Evolutionary conservation across 495 filamentous ascomycete genomes (phyloP).

Genomic region (Melanomma pulvis-pyrius): DNA sequence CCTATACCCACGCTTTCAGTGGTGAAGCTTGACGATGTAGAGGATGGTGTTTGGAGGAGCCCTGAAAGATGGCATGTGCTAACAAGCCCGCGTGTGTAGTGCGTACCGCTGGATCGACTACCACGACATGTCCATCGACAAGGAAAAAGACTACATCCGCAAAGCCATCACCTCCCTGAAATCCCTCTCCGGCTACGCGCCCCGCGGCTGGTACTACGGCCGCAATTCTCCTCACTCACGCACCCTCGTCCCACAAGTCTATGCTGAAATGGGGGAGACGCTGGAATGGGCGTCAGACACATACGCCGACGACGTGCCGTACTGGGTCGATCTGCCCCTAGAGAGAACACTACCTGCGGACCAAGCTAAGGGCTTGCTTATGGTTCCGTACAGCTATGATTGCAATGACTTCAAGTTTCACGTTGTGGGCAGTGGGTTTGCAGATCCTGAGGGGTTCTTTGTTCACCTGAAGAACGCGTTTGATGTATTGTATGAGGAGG

Average conservation of each 20-base stretch:
- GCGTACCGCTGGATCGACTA: slow-evolving; percentile 49
- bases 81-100: not conserved
- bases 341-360: slow-evolving; percentile 39
- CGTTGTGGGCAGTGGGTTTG: slow-evolving; percentile 42
- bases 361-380: slow-evolving; percentile 46
- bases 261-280: slow-evolving; percentile 44
- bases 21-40: not conserved
- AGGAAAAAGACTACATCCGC: slow-evolving; percentile 49
- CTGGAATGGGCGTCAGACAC: slow-evolving; percentile 46
- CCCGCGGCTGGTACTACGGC: slow-evolving; percentile 50
- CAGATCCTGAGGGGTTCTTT: slow-evolving; percentile 41
- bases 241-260: slow-evolving; percentile 46
- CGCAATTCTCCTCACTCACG: slow-evolving; percentile 41
- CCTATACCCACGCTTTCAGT: not conserved
- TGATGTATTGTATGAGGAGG: slow-evolving; percentile 50
- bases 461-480: slow-evolving; percentile 49
- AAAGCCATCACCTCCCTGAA: slow-evolving; percentile 45
- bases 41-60: no score
- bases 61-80: not conserved
- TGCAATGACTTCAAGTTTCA: slow-evolving; percentile 51
- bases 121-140: slow-evolving; percentile 42
- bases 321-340: slow-evolving; percentile 49
- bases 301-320: slow-evolving; percentile 51
- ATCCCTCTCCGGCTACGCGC: slow-evolving; percentile 42
- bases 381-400: slow-evolving; percentile 50